Evolutionary conservation across 169 alveolate genomes (phyloP).

Genomic region (Plasmodium knowlesi): DNA sequence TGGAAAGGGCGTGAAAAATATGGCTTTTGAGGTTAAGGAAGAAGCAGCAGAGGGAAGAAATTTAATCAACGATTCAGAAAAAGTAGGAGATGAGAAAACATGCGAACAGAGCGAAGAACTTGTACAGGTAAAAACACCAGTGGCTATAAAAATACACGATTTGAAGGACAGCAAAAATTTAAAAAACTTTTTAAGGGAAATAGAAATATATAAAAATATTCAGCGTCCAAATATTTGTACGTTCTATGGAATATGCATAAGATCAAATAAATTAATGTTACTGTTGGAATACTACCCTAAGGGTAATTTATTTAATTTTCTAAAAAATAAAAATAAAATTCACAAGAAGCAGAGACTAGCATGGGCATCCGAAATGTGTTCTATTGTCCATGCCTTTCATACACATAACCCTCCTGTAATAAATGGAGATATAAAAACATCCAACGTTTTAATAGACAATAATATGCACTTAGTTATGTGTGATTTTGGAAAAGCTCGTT

Average conservation of each 20-base stretch:
- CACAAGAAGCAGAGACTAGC: slow-evolving; percentile 57
- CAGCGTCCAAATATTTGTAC: slow-evolving; percentile 51
- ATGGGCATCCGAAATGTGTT: slow-evolving; percentile 51
- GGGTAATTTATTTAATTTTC: slow-evolving; percentile 67
- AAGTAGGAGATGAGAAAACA: not conserved
- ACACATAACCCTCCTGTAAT: slow-evolving; percentile 70
- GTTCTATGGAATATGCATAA: slow-evolving; percentile 69
- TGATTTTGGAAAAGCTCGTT: slow-evolving; percentile 73
- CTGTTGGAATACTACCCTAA: slow-evolving; percentile 57
- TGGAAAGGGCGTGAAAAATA: not conserved
- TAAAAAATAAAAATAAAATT: slow-evolving; percentile 71
- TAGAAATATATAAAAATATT: slow-evolving; percentile 72
- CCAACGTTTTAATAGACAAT: slow-evolving; percentile 65
- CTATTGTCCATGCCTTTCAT: slow-evolving; percentile 56
- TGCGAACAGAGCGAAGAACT: slow-evolving; percentile 1
- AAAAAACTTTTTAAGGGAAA: slow-evolving; percentile 73
- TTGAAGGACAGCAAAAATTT: slow-evolving; percentile 54
- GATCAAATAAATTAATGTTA: slow-evolving; percentile 48
- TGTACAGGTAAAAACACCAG: slow-evolving; percentile 33
- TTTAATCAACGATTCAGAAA: not conserved
- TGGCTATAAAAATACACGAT: slow-evolving; percentile 70
- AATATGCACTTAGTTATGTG: slow-evolving; percentile 71
- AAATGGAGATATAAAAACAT: slow-evolving; percentile 74
- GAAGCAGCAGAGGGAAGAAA: not conserved
- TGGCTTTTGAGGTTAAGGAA: not conserved